Percentiles rank a stretch among this genome's conserved stretches.
Evolutionary conservation across 2,329 filamentous ascomycete species (phyloP).

Genomic region (Arthrobotrys sinensis): DNA sequence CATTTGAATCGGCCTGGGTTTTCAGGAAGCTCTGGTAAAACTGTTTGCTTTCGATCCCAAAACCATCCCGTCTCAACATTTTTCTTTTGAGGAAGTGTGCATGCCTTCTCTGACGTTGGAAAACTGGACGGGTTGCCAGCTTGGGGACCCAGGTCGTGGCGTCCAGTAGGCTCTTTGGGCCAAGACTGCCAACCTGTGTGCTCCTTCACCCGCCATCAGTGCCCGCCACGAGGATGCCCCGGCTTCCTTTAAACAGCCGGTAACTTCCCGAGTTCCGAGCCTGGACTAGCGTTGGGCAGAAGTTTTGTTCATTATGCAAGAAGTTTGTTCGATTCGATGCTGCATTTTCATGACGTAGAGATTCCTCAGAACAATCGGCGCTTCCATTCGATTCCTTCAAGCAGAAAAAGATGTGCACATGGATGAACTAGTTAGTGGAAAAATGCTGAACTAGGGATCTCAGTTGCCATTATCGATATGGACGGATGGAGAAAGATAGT

Average conservation of each 20-base stretch:
- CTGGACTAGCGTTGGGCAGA: slow-evolving; percentile 35
- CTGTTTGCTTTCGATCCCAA: slow-evolving; percentile 27
- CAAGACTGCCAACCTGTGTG: slow-evolving; percentile 50
- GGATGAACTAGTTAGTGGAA: slow-evolving; percentile 13
- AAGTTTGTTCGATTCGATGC: slow-evolving; percentile 28
- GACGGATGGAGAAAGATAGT: slow-evolving; percentile 44
- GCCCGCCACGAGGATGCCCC: slow-evolving; percentile 60
- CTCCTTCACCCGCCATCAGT: slow-evolving; percentile 51
- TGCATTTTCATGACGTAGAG: slow-evolving; percentile 54
- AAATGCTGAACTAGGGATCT: slow-evolving; percentile 35
- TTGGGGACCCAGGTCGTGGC: slow-evolving; percentile 54
- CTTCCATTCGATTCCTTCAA: slow-evolving; percentile 38
- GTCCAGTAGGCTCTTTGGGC: slow-evolving; percentile 29
- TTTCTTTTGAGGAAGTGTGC: slow-evolving; percentile 11
- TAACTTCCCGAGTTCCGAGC: slow-evolving; percentile 61
- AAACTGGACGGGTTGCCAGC: slow-evolving; percentile 47
- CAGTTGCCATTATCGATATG: slow-evolving; percentile 49
- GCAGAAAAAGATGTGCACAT: slow-evolving; percentile 34
- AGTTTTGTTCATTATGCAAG: slow-evolving; percentile 44
- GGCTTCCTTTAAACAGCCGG: slow-evolving; percentile 57
- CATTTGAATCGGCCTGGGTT: slow-evolving; percentile 18
- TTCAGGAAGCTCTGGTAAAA: slow-evolving; percentile 23
- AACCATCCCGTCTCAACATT: slow-evolving; percentile 48
- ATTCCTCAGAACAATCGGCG: slow-evolving; percentile 26
- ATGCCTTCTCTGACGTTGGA: slow-evolving; percentile 48